phyloP scores from a whole-genome alignment of 495 filamentous ascomycete genomes.

The Bathelium albidoporum region DNA sequence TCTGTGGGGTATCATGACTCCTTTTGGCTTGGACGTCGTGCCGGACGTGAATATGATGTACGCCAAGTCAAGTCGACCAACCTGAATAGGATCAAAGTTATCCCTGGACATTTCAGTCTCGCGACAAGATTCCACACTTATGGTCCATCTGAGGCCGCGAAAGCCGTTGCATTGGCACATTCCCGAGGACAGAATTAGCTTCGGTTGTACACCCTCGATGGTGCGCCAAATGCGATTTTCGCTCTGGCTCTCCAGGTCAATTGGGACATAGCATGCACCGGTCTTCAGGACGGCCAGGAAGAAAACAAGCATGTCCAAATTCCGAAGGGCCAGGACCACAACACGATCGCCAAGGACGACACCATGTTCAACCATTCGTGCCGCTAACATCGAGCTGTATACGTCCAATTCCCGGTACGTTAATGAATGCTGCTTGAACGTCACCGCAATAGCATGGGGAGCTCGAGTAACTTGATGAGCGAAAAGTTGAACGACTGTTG shows the following conservation, averaged over 20 bases:
- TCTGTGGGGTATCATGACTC: background rate
- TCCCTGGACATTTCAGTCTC: background rate
- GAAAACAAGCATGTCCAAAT: background rate
- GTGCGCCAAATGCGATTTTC: background rate
- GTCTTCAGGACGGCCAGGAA: background rate
- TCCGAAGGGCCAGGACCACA: background rate
- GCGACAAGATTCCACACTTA: background rate
- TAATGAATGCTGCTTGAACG: too few species aligned
- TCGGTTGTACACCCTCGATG: background rate
- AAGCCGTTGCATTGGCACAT: background rate
- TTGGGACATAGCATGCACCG: background rate
- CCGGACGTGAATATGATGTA: background rate
- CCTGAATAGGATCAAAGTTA: background rate
- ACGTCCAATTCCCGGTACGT: background rate
- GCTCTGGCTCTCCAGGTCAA: background rate
- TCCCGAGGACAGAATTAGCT: background rate
- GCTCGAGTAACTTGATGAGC: background rate
- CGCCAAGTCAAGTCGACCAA: background rate
- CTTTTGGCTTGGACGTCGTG: background rate
- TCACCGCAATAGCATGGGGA: background rate
- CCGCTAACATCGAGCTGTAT: background rate
- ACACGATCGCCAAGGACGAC: background rate
- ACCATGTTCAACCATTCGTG: background rate
- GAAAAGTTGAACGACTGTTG: background rate
- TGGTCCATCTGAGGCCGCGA: too few species aligned